Evolutionary conservation across 441 rosid genomes (phyloP).

Genomic region (Eruca vesicaria): DNA sequence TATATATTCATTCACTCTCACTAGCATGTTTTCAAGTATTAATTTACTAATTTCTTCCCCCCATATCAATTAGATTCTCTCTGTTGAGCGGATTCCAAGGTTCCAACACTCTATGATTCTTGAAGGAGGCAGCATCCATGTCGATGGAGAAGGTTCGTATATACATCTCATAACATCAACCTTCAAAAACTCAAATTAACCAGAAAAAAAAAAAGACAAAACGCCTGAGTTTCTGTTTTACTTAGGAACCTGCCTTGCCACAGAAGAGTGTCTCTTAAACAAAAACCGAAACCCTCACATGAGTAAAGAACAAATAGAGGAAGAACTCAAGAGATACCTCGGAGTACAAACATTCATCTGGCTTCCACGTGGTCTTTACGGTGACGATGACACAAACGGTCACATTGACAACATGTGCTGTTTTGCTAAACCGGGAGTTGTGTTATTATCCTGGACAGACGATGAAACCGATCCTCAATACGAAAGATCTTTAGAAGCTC

Average conservation of each 20-base stretch:
- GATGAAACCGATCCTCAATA: conserved; percentile 69
- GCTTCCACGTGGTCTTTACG: conserved; percentile 83
- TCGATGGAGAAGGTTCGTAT: conserved; percentile 84
- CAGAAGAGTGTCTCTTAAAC: conserved; percentile 89
- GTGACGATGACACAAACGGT: conserved; percentile 97
- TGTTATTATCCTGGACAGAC: conserved; percentile 80
- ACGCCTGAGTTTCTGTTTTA: background rate
- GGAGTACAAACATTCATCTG: conserved; percentile 73
- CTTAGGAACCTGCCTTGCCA: conserved; percentile 87
- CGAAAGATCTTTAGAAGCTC: conserved; percentile 65
- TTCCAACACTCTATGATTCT: conserved; percentile 72
- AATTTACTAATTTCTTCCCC: conserved; percentile 7
- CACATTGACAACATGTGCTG: conserved; percentile 96
- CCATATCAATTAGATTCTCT: conserved; percentile 56
- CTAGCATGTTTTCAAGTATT: background rate
- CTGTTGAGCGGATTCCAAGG: conserved; percentile 65
- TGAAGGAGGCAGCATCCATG: conserved; percentile 99
- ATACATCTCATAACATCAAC: background rate
- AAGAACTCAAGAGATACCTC: conserved; percentile 70
- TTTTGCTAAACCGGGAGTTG: conserved; percentile 83
- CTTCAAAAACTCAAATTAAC: background rate
- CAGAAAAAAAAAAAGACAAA: no score
- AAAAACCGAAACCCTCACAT: conserved; percentile 81
- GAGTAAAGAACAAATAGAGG: conserved; percentile 78
- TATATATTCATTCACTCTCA: background rate